Percentiles rank a stretch among this genome's conserved stretches.
phyloP scores from a whole-genome alignment of 192 early-diverging fungal species.

The Cladochytrium replicatum region DNA sequence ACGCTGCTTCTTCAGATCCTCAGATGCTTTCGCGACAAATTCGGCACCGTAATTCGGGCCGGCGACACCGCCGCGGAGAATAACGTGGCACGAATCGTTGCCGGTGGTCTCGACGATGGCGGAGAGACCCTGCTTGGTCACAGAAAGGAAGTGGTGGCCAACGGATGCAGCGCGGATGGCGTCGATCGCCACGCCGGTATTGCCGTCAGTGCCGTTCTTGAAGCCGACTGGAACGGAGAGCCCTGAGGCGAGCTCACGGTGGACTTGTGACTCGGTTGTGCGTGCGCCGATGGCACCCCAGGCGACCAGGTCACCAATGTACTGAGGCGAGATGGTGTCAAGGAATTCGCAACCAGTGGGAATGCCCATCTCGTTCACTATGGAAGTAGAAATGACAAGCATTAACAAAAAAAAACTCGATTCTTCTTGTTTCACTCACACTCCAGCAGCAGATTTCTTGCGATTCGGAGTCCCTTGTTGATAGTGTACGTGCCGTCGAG shows the following conservation, averaged over 20 bases:
- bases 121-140: slow-evolving; percentile 86
- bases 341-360: slow-evolving; percentile 82
- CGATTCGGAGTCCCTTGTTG: slow-evolving; percentile 86
- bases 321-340: slow-evolving; percentile 95
- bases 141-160: slow-evolving; percentile 84
- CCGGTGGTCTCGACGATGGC: slow-evolving; percentile 83
- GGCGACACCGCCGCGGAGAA: slow-evolving; percentile 76
- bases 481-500: slow-evolving; percentile 71
- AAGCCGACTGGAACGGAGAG: slow-evolving; percentile 88
- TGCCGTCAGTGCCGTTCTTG: slow-evolving; percentile 93
- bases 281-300: slow-evolving; percentile 97
- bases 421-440: too few species aligned
- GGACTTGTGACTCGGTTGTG: slow-evolving; percentile 78
- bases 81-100: slow-evolving; percentile 78
- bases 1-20: slow-evolving; percentile 51
- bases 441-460: slow-evolving; percentile 63
- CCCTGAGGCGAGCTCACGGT: slow-evolving; percentile 85
- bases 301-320: slow-evolving; percentile 79
- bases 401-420: too few species aligned
- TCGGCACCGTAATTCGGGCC: slow-evolving; percentile 80
- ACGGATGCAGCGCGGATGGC: slow-evolving; percentile 77
- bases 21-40: slow-evolving; percentile 45
- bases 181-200: slow-evolving; percentile 74
- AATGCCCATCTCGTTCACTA: slow-evolving; percentile 51
- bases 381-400: slow-evolving; percentile 18